Evolutionary conservation across 495 filamentous ascomycete genomes (phyloP), one percentile per base, ranked within the genome.

Genomic region (Penicillium riverlandense): DNA sequence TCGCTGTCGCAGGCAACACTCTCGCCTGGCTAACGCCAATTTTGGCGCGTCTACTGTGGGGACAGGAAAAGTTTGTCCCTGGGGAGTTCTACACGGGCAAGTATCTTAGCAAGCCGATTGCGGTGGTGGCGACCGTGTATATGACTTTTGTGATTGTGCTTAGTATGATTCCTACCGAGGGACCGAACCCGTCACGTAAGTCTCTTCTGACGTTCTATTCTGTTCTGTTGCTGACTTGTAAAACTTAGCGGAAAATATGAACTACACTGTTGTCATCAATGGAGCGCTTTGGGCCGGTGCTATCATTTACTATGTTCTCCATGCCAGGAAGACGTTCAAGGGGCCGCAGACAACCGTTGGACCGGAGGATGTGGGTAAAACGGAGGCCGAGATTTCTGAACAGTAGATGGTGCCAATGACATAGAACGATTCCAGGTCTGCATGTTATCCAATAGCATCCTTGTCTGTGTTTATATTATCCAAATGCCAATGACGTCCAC

Each of bases 251-350:
- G 40, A 75, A 41, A 56, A 58, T 43, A 83, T 84, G 80, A 84
- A 83, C 47, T 84, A 84, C 53, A 82, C 79, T 0, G 66, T 83
- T 32, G 80, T 82, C 15, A 78, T 83, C 53, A 79, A 84, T 51
- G 63, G 63, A 16, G 67, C 76, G 0, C 72, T 84, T 1, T 85
- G 81, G 82, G 52, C 65, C 10, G 80, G 80, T 0, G 69, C 76
- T 1, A 37, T 83, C 32, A 13, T 72, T n/a, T 86, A 84, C 58
- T 85, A 83, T 59, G 66, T 75, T 55, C 54, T 86, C 5, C 71
- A 78, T 51, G 84, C 84, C 1, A 70, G 70, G 28, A 85, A 85
- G 58, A 85, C 79, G 66, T 89, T 85, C 54, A 82, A 81, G 45
- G 83, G 84, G 0, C 84, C 84, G 0, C 81, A 82, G 57, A 75